phyloP scores from a whole-genome alignment of 345 rosid genomes.

The Melaleuca quinquenervia region DNA sequence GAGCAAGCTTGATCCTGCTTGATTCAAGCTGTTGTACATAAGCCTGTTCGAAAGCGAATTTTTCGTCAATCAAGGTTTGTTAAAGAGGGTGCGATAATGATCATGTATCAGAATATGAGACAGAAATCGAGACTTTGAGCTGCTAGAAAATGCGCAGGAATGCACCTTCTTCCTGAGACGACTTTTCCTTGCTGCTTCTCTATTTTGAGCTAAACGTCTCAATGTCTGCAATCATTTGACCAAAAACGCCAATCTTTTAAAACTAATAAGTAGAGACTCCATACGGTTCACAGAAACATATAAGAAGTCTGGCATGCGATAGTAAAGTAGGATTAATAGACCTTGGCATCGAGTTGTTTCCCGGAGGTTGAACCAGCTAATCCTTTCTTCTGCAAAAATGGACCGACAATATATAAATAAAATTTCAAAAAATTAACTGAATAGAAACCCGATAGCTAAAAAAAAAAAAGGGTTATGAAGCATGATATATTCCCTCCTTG shows the following conservation, averaged over 20 bases:
- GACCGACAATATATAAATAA: not conserved
- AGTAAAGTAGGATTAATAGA: not conserved
- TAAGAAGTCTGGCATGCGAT: not conserved
- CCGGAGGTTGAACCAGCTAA: conserved; percentile 48
- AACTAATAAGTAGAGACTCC: not conserved
- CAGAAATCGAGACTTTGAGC: not conserved
- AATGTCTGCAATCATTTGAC: conserved; percentile 39
- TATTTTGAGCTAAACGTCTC: conserved; percentile 97
- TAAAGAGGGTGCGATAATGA: not conserved
- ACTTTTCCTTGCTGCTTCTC: conserved; percentile 99
- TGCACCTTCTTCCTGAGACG: conserved; percentile 87
- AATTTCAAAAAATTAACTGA: not conserved
- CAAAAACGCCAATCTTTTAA: not conserved
- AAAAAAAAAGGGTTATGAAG: not conserved
- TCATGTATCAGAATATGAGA: not conserved
- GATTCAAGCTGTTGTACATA: conserved; percentile 95
- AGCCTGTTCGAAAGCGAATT: conserved; percentile 22
- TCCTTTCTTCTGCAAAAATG: conserved; percentile 52
- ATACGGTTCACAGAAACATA: not conserved
- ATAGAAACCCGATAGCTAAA: not conserved
- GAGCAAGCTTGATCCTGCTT: conserved; percentile 77
- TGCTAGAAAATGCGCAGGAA: not conserved
- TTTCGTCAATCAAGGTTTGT: not conserved
- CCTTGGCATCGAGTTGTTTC: conserved; percentile 91
- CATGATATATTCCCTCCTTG: not conserved